A percentile compares a stretch with the other conserved stretches of the same genome.
phyloP scores from a whole-genome alignment of 371 early-diverging fungal species.

The Mortierella sp. region DNA sequence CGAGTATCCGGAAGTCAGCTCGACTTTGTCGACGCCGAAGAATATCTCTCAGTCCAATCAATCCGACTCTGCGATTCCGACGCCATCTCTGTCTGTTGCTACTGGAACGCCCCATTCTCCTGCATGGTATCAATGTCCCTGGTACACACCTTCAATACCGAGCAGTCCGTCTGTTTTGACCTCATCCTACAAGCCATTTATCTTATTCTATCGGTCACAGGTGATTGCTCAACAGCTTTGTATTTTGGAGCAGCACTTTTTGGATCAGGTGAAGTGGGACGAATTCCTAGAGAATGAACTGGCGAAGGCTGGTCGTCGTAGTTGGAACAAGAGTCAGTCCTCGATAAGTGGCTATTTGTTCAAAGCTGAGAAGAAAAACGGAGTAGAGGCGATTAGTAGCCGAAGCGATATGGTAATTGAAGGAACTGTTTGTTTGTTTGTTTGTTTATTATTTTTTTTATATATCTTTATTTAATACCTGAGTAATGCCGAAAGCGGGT shows the following conservation, averaged over 20 bases:
- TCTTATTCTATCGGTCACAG: slow-evolving; percentile 67
- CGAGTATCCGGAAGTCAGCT: no score
- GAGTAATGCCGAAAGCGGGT: no score
- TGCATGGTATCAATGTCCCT: slow-evolving; percentile 20
- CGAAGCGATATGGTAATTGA: slow-evolving; percentile 44
- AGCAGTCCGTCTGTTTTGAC: neutral
- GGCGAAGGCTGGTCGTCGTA: slow-evolving; percentile 43
- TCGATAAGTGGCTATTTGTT: slow-evolving; percentile 35
- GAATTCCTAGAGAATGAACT: slow-evolving; percentile 66
- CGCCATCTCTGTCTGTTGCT: no score
- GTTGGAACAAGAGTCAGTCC: slow-evolving; percentile 12
- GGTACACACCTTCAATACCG: neutral
- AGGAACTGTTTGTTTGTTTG: neutral
- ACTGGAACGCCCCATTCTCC: slow-evolving; percentile 10
- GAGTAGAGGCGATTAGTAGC: slow-evolving; percentile 39
- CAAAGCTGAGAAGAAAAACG: slow-evolving; percentile 19
- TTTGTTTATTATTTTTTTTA: neutral
- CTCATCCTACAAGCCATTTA: slow-evolving; percentile 56
- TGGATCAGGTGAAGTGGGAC: slow-evolving; percentile 66
- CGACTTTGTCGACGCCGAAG: no score
- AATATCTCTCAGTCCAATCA: no score
- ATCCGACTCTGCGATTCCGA: no score
- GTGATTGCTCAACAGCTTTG: slow-evolving; percentile 69
- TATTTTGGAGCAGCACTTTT: slow-evolving; percentile 62
- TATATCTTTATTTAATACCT: no score